Evolutionary conservation across 225 moss, liverwort and hornwort species (phyloP), one percentile per base, ranked within the genome.

Genomic region (Takakia lepidozioides): DNA sequence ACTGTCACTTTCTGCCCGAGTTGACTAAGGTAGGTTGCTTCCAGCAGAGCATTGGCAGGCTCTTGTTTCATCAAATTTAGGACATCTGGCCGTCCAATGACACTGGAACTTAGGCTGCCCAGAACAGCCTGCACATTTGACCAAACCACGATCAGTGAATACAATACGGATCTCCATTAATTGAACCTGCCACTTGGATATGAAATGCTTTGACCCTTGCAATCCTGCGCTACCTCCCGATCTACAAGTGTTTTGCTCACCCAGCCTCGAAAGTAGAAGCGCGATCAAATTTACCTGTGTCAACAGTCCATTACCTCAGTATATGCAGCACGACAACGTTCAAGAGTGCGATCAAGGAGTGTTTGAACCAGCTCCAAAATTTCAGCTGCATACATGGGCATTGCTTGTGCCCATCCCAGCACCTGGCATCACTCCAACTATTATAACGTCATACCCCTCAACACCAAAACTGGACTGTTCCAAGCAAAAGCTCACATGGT

Each of bases 361-460:
- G 87, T 82, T 48, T 92, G 92, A 51, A 92, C 92, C 41, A 92
- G 76, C 70, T 92, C 92, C 61, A 92, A 46, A 52, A 92, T 80
- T 57, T 92, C 84, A 43, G 87, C 82, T 21, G 92, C 92, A 78
- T 92, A 87, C 84, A 80, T 87, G 18, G 92, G 92, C 92, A 87
- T 92, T 17, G 87, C 84, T 75, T 92, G 84, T 59, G 92, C 92
- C 92, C 92, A 92, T 41, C 87, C 92, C 40, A 92, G 70, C 41
- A 92, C 92, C 87, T 92, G 81, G 45, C 11, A 35, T 29, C 30
- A 32, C 2, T 17, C 25, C 9, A 22, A 22, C 25, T 3, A 42
- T 15, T 17, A 14, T 9, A 42, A 42, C 18, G n/a, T n/a, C n/a
- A n/a, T n/a, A n/a, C 11, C 32, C 32, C 32, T 32, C 32, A 32